phyloP scores from a whole-genome alignment of 2,329 filamentous ascomycete genomes.

The Colletotrichum neosansevieriae region DNA sequence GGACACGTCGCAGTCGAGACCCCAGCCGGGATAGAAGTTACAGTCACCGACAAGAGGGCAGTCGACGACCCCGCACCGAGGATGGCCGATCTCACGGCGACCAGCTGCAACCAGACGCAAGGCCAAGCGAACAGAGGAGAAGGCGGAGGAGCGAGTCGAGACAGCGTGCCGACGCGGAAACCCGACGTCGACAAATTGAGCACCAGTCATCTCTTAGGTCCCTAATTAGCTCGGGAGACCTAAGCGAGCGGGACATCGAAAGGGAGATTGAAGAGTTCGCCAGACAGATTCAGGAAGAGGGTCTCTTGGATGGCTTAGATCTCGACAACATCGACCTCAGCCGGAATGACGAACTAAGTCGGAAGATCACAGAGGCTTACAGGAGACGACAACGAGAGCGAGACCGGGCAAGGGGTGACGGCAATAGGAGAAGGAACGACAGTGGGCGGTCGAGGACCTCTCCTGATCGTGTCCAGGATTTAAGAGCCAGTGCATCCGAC shows the following conservation, averaged over 20 bases:
- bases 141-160: constrained; percentile 60
- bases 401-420: constrained; percentile 29
- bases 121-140: constrained; percentile 50
- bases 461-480: constrained; percentile 37
- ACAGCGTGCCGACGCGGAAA: constrained; percentile 51
- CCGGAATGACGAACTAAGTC: constrained; percentile 90
- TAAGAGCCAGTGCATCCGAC: constrained; percentile 41
- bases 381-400: constrained; percentile 76
- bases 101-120: constrained; percentile 52
- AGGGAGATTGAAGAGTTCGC: constrained; percentile 92
- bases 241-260: constrained; percentile 83
- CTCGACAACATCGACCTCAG: constrained; percentile 85
- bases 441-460: constrained; percentile 54
- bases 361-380: constrained; percentile 91
- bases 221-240: constrained; percentile 82
- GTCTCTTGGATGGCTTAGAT: constrained; percentile 88
- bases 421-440: constrained; percentile 55
- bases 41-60: constrained; percentile 46
- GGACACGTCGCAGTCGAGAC: constrained; percentile 39
- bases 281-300: constrained; percentile 88
- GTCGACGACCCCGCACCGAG: constrained; percentile 47
- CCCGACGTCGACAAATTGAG: constrained; percentile 73
- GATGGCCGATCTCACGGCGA: constrained; percentile 50
- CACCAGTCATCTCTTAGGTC: constrained; percentile 92
- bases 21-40: constrained; percentile 42